A percentile compares a stretch with the other conserved stretches of the same genome.
Evolutionary conservation across 345 rosid species (phyloP).

Genomic region (Ailanthus altissimus): DNA sequence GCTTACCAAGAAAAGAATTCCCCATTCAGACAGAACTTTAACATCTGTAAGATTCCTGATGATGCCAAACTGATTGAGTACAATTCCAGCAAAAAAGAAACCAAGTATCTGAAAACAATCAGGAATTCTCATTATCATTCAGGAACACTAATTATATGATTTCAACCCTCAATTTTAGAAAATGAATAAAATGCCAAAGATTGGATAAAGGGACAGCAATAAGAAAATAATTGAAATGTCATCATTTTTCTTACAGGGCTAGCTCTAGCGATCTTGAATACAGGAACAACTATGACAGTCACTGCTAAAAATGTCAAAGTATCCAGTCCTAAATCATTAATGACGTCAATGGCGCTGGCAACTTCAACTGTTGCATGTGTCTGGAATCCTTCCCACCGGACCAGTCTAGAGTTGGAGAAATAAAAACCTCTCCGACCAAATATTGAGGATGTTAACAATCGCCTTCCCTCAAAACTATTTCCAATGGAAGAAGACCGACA

Average conservation of each 20-base stretch:
- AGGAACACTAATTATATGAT: not conserved
- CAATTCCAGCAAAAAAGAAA: conserved; percentile 94
- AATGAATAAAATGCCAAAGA: not conserved
- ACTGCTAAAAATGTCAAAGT: conserved; percentile 90
- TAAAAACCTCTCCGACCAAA: conserved; percentile 34
- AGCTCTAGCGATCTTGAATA: conserved; percentile 73
- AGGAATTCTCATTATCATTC: conserved; percentile 3
- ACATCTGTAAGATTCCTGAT: conserved; percentile 92
- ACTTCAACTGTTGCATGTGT: conserved; percentile 60
- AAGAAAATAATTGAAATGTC: not conserved
- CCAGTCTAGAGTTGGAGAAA: conserved; percentile 37
- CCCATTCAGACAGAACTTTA: conserved; percentile 97
- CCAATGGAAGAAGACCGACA: conserved; percentile 34
- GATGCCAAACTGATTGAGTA: conserved; percentile 86
- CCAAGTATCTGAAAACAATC: conserved; percentile 80
- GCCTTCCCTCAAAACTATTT: conserved; percentile 32
- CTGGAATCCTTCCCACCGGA: conserved; percentile 38
- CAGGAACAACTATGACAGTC: conserved; percentile 89
- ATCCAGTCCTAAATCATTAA: conserved; percentile 94
- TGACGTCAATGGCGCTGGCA: conserved; percentile 80
- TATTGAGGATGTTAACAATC: conserved; percentile 30
- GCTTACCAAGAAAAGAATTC: conserved; percentile 93
- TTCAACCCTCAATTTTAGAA: not conserved
- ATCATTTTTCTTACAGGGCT: conserved; percentile 77
- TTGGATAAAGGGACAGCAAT: not conserved